Conservation (phyloP, 2,329 filamentous ascomycete genomes). For the Pseudogymnoascus sp. region DNA sequence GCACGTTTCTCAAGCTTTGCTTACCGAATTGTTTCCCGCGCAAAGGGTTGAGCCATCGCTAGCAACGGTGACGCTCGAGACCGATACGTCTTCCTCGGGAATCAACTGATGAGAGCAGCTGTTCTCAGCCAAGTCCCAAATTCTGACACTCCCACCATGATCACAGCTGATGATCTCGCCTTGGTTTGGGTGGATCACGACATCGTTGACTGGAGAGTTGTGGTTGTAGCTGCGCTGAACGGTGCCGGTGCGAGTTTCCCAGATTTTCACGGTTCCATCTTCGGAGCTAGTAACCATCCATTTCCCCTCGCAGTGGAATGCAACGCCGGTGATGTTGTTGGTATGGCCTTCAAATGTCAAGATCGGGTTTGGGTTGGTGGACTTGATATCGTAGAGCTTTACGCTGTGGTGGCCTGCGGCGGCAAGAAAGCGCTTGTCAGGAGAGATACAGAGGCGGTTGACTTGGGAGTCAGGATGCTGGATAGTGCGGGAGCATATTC, state of each 20-base stretch:
- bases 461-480: constrained; percentile 98
- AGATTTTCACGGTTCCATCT: constrained; percentile 94
- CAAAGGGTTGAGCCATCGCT: constrained; percentile 89
- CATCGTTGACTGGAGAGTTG: constrained; percentile 84
- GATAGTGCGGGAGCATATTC: constrained; percentile 95
- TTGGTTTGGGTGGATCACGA: constrained; percentile 99
- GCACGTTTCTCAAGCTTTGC: constrained; percentile 29
- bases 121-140: constrained; percentile 96
- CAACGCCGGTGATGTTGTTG: constrained; percentile 90
- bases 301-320: constrained; percentile 97
- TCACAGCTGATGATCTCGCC: constrained; percentile 97
- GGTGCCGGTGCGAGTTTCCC: constrained; percentile 79
- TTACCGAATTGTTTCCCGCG: constrained; percentile 82
- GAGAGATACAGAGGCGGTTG: constrained; percentile 95
- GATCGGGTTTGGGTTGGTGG: constrained; percentile 88
- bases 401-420: constrained; percentile 74
- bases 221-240: constrained; percentile 93
- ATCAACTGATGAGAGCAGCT: constrained; percentile 95
- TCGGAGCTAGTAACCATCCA: constrained; percentile 99
- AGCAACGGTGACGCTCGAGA: constrained; percentile 91
- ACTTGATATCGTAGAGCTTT: constrained; percentile 98
- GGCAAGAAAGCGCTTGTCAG: constrained; percentile 92
- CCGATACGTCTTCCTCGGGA: constrained; percentile 87
- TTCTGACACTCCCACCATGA: constrained; percentile 79
- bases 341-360: constrained; percentile 94